A percentile compares a stretch with the other conserved stretches of the same genome.
phyloP scores from a whole-genome alignment of 768 basidiomycete genomes.

The Pleurotus cornucopiae region DNA sequence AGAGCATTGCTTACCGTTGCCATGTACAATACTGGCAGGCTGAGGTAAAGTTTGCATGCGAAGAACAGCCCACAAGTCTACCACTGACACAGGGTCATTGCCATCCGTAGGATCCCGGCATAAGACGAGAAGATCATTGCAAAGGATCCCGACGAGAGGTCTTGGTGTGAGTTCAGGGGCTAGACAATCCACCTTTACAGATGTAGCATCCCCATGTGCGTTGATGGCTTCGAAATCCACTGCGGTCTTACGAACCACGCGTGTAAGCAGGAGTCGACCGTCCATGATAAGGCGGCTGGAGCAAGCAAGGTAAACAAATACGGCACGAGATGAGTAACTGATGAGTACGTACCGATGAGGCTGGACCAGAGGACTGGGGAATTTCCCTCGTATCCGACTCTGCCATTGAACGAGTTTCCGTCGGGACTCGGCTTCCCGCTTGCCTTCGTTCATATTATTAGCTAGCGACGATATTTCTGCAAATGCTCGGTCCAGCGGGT shows the following conservation, averaged over 20 bases:
- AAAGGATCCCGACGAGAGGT: conserved; percentile 75
- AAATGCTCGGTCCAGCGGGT: conserved; percentile 81
- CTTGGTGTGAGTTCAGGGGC: conserved; percentile 82
- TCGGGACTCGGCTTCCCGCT: conserved; percentile 91
- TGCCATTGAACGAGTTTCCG: conserved; percentile 91
- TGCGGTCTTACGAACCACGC: conserved; percentile 85
- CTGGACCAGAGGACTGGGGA: conserved; percentile 96
- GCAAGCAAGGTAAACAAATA: not conserved
- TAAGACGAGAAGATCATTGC: conserved; percentile 90
- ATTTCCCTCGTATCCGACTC: conserved; percentile 81
- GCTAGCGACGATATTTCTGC: conserved; percentile 86
- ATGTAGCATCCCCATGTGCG: conserved; percentile 70
- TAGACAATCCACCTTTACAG: conserved; percentile 87
- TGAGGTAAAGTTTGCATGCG: conserved; percentile 92
- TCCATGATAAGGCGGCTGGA: conserved; percentile 89
- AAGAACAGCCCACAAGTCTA: conserved; percentile 96
- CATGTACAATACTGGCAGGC: conserved; percentile 86
- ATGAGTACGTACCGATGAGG: conserved; percentile 76
- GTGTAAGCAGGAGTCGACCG: conserved; percentile 76
- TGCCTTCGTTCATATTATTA: conserved; percentile 97
- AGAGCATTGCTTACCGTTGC: conserved; percentile 53
- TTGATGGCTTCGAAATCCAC: conserved; percentile 79
- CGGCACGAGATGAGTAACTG: not conserved
- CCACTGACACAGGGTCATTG: conserved; percentile 63
- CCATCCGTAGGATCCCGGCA: conserved; percentile 85